phyloP scores from a whole-genome alignment of 2,329 filamentous ascomycete species.

The Dryadomyces quercus-mongolicae region DNA sequence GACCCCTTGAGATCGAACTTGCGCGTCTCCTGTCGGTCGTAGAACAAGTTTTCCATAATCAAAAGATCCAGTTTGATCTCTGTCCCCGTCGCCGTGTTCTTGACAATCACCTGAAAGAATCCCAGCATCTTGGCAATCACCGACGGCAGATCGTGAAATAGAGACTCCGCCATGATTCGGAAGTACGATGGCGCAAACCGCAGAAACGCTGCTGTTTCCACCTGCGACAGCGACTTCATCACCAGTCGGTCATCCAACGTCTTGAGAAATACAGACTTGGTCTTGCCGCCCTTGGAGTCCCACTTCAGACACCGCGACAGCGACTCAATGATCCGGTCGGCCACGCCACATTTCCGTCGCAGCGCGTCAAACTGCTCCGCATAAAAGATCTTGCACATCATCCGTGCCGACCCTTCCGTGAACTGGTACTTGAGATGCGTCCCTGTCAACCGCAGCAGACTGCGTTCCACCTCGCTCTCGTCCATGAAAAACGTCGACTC shows the following conservation, averaged over 20 bases:
- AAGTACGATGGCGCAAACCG: conserved; percentile 96
- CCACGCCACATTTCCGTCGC: conserved; percentile 80
- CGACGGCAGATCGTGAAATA: conserved; percentile 90
- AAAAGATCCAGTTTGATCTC: conserved; percentile 93
- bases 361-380: conserved; percentile 96
- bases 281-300: conserved; percentile 97
- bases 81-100: conserved; percentile 79
- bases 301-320: conserved; percentile 92
- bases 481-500: conserved; percentile 6
- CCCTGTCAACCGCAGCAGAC: conserved; percentile 70
- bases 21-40: conserved; percentile 78
- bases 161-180: conserved; percentile 87
- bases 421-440: conserved; percentile 96
- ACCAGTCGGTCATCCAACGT: conserved; percentile 91
- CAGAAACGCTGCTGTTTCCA: conserved; percentile 89
- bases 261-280: conserved; percentile 93
- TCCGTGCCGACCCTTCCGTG: conserved; percentile 81
- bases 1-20: conserved; percentile 95
- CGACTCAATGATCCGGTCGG: conserved; percentile 89
- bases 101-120: conserved; percentile 95
- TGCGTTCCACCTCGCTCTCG: conserved; percentile 72
- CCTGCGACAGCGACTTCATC: conserved; percentile 77
- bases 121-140: conserved; percentile 99
- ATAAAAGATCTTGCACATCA: conserved; percentile 98
- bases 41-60: conserved; percentile 96